Evolutionary conservation across 352 stramenopile species (phyloP), one percentile per base, ranked within the genome.

Genomic region (Phytophthora agathidicida): DNA sequence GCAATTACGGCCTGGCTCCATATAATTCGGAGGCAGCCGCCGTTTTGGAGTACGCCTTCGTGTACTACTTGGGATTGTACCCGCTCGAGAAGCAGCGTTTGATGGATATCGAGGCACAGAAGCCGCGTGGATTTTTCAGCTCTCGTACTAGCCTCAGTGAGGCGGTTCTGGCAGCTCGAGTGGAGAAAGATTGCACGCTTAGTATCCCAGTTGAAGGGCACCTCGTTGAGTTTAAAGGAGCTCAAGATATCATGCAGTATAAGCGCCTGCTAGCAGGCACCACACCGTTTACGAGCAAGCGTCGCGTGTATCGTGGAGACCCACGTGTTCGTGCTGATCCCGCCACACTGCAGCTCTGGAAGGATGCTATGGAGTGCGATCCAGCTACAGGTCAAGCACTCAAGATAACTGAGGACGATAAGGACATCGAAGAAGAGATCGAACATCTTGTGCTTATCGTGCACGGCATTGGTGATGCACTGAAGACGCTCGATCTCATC

Each of bases 401-500:
- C 10, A 65, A 65, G 31, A 36, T 53, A 1, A 71, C 60, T 16
- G 73, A 86, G 14, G 84, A 94, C 27, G 85, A 92, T 32, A 59
- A 65, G 0, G 85, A 94, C 36, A 87, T 94, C 37, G 77, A 91
- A 46, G 69, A 80, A 10, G 75, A 93, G 23, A 68, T 96, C n/a
- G 80, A 93, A 36, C 86, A 97, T 38, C 69, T 97, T 7, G 78
- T 96, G 31, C 75, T 97, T 13, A 91, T 97, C 24, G 85, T 97
- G 3, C 89, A 97, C 49, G 89, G 89, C 17, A 96, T 97, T 27
- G 89, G 89, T n/a, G 89, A 96, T 36, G 85, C 88, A 14, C 62
- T 96, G 13, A 93, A 91, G 71, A 95, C 83, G 16, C 84, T 91
- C 39, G 84, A 95, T 51, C 63, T 92, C 11, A 91, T 94, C 56